Base-by-base conservation (phyloP, 2,329 filamentous ascomycete genomes). In the Stachybotrys echinatus region DNA sequence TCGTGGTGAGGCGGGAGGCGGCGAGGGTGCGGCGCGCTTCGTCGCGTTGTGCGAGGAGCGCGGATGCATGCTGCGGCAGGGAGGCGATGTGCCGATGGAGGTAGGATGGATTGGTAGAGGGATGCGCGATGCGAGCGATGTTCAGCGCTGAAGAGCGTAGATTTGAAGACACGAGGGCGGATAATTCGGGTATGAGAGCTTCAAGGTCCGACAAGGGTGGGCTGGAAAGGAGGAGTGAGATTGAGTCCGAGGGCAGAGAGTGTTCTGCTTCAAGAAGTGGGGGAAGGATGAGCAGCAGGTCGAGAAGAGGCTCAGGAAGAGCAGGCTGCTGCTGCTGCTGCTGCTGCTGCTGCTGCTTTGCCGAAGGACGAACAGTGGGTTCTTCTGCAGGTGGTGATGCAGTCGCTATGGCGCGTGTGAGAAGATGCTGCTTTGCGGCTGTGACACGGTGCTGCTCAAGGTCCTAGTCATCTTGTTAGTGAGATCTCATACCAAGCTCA, bases 81-180 rank as follows among this genome's bases (percentile, higher is more conserved):
- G 70, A 65, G 1, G 79, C 69, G 46, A 85, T 75, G 21, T 71
- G 64, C 19, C 81, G 79, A 66, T 84, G 81, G n/a, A 84, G 67
- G 58, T 73, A 80, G 19, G 78, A 79, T 1, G 77, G 69, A 61
- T 80, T 80, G 1, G 75, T 79, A 17, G 66, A 66, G 0, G 77
- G 76, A 54, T 74, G 70, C 3, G 71, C 62, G 31, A 79, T 66
- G 38, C 78, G 74, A 1, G 76, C 71, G 21, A 83, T 68, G 17
- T 68, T 58, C 14, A 73, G 65, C 22, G 80, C 79, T 14, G 74
- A 71, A 2, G 68, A 60, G 48, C 76, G 74, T 1, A 85, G 70
- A n/a, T 69, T 67, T 0, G 68, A 58, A 3, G 79, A 80, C 18
- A 83, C 53, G 5, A 81, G 64, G 2, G 65, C 58, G 1, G 71